Evolutionary conservation across 306 rosid species (phyloP).

Genomic region (Macrotyloma uniflorum): DNA sequence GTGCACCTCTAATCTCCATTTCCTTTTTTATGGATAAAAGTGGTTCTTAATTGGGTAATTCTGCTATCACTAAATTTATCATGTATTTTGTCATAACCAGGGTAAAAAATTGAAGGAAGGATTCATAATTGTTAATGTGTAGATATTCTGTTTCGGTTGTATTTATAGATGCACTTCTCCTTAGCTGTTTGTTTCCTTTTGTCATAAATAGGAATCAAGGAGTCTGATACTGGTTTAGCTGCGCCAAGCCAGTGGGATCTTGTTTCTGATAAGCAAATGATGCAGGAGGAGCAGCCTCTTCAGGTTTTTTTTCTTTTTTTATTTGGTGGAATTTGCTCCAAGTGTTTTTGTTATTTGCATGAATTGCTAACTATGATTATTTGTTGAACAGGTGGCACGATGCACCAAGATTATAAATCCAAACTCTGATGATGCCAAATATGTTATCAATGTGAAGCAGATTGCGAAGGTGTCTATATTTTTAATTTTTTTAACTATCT

Average conservation of each 20-base stretch:
- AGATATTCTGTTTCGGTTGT: constrained; percentile 18
- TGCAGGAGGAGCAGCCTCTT: constrained; percentile 99
- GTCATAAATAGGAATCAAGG: constrained; percentile 76
- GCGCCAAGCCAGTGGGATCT: constrained; percentile 99
- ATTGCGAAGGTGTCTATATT: constrained; percentile 78
- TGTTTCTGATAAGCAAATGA: constrained; percentile 99
- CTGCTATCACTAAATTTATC: neutral
- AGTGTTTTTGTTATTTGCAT: neutral
- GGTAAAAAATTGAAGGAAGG: neutral
- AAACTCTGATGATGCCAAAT: constrained; percentile 96
- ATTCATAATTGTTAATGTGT: constrained; percentile 3
- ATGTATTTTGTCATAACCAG: neutral
- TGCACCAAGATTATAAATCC: constrained; percentile 98
- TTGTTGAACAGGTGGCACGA: constrained; percentile 81
- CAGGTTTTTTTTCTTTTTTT: constrained; percentile 60
- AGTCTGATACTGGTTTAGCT: constrained; percentile 98
- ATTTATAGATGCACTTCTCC: neutral
- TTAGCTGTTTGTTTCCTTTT: constrained; percentile 30
- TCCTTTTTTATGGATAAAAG: neutral
- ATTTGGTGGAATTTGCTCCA: neutral
- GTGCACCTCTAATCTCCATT: neutral
- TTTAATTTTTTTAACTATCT: neutral
- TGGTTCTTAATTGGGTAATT: constrained; percentile 3
- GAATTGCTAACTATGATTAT: constrained; percentile 32
- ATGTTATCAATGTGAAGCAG: constrained; percentile 95